Percentiles rank a stretch among this genome's conserved stretches.
These are phyloP conservation scores for Cicer cuneatum DNA, from an alignment of 306 rosid genomes.

Conservation along the genomic window DNA sequence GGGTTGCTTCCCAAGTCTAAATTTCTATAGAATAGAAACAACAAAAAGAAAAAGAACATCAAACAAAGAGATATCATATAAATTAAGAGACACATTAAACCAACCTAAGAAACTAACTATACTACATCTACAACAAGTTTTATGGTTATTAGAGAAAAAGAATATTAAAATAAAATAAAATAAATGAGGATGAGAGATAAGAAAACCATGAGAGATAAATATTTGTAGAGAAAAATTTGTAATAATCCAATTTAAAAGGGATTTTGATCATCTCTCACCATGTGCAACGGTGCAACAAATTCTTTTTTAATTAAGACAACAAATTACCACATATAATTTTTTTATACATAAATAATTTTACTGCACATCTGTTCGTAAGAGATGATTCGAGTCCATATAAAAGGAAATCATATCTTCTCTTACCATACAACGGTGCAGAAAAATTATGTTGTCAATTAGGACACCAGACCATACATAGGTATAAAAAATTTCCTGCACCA, in stretches of 20 bases:
- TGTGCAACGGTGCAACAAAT: too few species aligned
- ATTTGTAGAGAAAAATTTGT: too few species aligned
- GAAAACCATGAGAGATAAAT: too few species aligned
- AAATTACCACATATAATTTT: too few species aligned
- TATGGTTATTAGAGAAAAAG: too few species aligned
- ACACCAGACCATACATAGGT: background rate
- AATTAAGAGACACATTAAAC: conserved; percentile 24
- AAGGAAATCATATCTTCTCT: too few species aligned
- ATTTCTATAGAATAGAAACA: conserved; percentile 59
- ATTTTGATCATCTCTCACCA: background rate
- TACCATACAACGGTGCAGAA: background rate
- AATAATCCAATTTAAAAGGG: background rate
- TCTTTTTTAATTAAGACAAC: too few species aligned
- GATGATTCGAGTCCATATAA: too few species aligned
- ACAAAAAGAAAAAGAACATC: conserved; percentile 44
- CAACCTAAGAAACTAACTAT: conserved; percentile 20
- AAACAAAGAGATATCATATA: conserved; percentile 38
- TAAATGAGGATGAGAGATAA: too few species aligned
- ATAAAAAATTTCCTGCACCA: background rate
- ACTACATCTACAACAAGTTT: background rate
- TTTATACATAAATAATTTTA: too few species aligned
- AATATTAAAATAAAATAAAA: too few species aligned
- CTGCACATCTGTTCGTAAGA: too few species aligned
- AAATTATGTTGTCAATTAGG: background rate
- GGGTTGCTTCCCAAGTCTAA: conserved; percentile 99